Evolutionary conservation across 2,329 filamentous ascomycete genomes (phyloP), one percentile per base, ranked within the genome.

Genomic region (Alternaria sp.): DNA sequence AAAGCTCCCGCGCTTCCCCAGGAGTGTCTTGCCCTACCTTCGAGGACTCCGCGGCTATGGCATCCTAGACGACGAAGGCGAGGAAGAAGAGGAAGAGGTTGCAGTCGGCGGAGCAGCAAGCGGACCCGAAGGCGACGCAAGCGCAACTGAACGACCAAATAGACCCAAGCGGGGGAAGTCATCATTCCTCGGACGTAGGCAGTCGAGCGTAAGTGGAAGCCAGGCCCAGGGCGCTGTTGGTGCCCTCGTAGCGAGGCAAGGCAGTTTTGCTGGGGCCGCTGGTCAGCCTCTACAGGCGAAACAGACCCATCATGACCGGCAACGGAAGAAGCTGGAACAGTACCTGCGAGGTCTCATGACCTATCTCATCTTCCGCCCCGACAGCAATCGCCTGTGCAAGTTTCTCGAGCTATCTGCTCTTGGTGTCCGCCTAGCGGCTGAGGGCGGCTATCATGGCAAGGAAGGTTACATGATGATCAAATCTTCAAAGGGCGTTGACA

Each of bases 381-480:
- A 98, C 79, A 97, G 93, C 80, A 98, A 97, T 73, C 89, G 95
- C 10, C 84, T 99, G 4, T 99, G 95, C 81, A 95, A 96, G 66
- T 99, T 99, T 77, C 83, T 99, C 2, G 95, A 99, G 77, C 84
- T 99, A 9, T 99, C 95, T 20, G 94, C 96, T 0, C 85, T 99
- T 5, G 95, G 95, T 22, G 93, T 99, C 51, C 90, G 96, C 49
- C 86, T 99, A 51, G 95, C 95, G 25, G 93, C 94, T 0, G 96
- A 99, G 79, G 94, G 93, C 28, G 97, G 94, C 71, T 98, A 97
- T 72, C 95, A 99, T 75, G 96, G 95, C 60, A 99, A 99, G 79
- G 96, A 99, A 80, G 96, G 95, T 16, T 94, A 92, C 75, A 84
- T 99, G 67, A 90, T 96, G 69, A 97, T 99, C 66, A 92, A 96